Evolutionary conservation across 768 basidiomycete genomes (phyloP).

Genomic region (Leccinum imitatum): DNA sequence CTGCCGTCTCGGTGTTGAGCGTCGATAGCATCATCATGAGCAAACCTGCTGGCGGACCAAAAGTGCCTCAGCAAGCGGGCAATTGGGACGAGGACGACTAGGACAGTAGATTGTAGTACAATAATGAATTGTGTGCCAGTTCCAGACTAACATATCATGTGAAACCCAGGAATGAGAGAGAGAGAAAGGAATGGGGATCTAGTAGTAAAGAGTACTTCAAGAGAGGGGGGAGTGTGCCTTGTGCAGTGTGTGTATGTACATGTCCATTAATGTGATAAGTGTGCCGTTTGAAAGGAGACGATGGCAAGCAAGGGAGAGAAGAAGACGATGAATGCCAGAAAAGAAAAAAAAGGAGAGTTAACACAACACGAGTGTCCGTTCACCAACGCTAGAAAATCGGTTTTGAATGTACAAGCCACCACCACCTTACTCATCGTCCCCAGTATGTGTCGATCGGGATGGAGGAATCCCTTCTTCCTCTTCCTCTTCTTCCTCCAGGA

Average conservation of each 20-base stretch:
- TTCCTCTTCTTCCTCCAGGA: slow-evolving; percentile 66
- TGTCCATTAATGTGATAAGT: slow-evolving; percentile 33
- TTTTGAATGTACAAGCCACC: slow-evolving; percentile 10
- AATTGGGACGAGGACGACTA: slow-evolving; percentile 81
- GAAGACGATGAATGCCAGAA: slow-evolving; percentile 4
- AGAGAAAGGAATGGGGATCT: not conserved
- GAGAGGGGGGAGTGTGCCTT: slow-evolving; percentile 1
- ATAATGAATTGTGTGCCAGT: slow-evolving; percentile 27
- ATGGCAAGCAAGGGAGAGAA: not conserved
- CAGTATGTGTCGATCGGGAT: slow-evolving; percentile 25
- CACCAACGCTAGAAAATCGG: slow-evolving; percentile 12
- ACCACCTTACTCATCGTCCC: slow-evolving; percentile 21
- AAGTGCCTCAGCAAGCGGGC: slow-evolving; percentile 81
- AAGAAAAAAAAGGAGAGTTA: slow-evolving; percentile 9
- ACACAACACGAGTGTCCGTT: slow-evolving; percentile 28
- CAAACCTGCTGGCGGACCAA: slow-evolving; percentile 88
- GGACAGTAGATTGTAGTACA: slow-evolving; percentile 27
- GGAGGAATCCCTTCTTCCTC: slow-evolving; percentile 41
- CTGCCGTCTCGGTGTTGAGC: slow-evolving; percentile 84
- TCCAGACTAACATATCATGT: slow-evolving; percentile 17
- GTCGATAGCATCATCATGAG: slow-evolving; percentile 99
- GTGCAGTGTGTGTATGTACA: slow-evolving; percentile 21
- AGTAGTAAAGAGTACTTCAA: slow-evolving; percentile 9
- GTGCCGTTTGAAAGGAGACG: slow-evolving; percentile 13
- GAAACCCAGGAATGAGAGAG: not conserved